Conservation (phyloP, 106 monocot species). For the Posidonia australis region DNA sequence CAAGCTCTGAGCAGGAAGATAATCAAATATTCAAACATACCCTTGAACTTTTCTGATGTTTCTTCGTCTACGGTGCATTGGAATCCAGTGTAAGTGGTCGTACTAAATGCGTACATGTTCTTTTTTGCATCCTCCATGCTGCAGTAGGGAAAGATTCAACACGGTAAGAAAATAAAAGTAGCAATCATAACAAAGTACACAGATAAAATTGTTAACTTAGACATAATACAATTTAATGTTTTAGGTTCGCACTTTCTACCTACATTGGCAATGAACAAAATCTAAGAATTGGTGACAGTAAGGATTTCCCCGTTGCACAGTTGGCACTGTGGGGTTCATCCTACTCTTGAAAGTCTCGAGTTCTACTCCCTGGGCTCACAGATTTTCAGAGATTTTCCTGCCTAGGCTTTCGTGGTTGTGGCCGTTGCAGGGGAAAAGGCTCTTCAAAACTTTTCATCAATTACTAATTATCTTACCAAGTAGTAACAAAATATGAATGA, state of each 20-base stretch:
- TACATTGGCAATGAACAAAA: not conserved
- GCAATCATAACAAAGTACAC: not conserved
- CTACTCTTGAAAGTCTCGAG: too few relatives aligned
- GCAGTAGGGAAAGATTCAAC: conserved; percentile 13
- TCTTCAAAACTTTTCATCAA: not conserved
- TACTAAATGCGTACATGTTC: conserved; percentile 99
- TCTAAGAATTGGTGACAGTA: too few relatives aligned
- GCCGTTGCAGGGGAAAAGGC: not conserved
- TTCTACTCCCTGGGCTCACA: too few relatives aligned
- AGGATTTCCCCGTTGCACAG: too few relatives aligned
- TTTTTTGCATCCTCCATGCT: conserved; percentile 99
- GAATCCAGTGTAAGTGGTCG: conserved; percentile 94
- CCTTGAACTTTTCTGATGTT: conserved; percentile 95
- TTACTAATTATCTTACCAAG: too few relatives aligned
- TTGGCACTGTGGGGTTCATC: too few relatives aligned
- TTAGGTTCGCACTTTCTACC: not conserved
- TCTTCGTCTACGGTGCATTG: conserved; percentile 90
- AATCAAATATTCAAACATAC: conserved; percentile 15
- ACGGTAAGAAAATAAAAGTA: not conserved
- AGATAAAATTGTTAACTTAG: not conserved
- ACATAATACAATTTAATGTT: not conserved
- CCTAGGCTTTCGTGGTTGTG: too few relatives aligned
- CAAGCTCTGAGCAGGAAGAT: not conserved
- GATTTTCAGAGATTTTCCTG: too few relatives aligned
- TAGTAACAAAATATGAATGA: too few relatives aligned